Percentiles rank a stretch among this genome's conserved stretches.
Conservation (phyloP, 2,329 filamentous ascomycete genomes). For the Claviceps citrina region DNA sequence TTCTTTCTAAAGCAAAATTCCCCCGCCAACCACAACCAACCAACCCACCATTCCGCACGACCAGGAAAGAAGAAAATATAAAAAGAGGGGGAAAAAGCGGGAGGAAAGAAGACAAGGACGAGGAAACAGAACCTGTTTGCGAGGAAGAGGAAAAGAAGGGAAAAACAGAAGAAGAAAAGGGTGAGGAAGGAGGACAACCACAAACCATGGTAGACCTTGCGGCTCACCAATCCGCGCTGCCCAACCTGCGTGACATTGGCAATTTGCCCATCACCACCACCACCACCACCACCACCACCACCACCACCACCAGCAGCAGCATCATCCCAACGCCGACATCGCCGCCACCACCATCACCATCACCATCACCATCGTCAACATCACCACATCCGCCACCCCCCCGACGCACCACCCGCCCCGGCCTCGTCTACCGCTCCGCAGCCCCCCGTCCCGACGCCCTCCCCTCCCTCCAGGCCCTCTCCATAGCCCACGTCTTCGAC, state of each 20-base stretch:
- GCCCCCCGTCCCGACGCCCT: slow-evolving; percentile 44
- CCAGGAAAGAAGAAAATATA: neutral
- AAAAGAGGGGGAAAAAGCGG: neutral
- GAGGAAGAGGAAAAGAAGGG: neutral
- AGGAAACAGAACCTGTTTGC: neutral
- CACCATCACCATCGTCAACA: slow-evolving; percentile 24
- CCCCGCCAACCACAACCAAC: no score
- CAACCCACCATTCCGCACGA: no score
- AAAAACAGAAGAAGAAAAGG: neutral
- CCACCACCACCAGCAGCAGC: slow-evolving; percentile 12
- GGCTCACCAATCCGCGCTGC: slow-evolving; percentile 35
- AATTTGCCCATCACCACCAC: slow-evolving; percentile 31
- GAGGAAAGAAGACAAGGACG: no score
- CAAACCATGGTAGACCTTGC: slow-evolving; percentile 11
- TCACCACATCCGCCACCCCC: slow-evolving; percentile 13
- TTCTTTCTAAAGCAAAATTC: no score
- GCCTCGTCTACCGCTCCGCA: slow-evolving; percentile 52
- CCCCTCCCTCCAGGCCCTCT: slow-evolving; percentile 33
- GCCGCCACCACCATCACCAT: slow-evolving; percentile 8
- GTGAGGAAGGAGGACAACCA: no score
- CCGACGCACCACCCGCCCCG: slow-evolving; percentile 31
- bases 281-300: slow-evolving; percentile 9
- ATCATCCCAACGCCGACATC: no score
- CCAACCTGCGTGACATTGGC: slow-evolving; percentile 55
- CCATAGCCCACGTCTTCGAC: slow-evolving; percentile 54